Conservation (phyloP, 495 filamentous ascomycete species). For the Glarea lozoyensis region DNA sequence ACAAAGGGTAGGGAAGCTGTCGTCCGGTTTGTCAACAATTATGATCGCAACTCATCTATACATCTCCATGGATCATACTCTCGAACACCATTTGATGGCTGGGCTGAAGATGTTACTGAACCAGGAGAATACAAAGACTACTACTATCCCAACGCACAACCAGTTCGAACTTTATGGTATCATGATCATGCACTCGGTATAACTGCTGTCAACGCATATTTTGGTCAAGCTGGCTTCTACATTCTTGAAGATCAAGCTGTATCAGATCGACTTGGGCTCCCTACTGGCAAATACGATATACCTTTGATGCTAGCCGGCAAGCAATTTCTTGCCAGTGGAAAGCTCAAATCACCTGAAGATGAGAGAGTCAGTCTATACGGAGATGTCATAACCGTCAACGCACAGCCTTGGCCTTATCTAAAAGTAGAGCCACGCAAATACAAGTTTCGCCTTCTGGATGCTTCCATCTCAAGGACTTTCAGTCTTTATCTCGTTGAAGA, state of each 20-base stretch:
- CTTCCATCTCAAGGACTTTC: slow-evolving; percentile 40
- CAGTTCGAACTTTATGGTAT: slow-evolving; percentile 46
- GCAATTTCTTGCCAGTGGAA: slow-evolving; percentile 37
- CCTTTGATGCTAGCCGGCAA: slow-evolving; percentile 41
- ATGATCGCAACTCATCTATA: slow-evolving; percentile 28
- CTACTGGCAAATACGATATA: slow-evolving; percentile 40
- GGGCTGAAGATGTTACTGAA: slow-evolving; percentile 43
- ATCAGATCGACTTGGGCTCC: slow-evolving; percentile 29
- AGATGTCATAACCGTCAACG: slow-evolving; percentile 49
- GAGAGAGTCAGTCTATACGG: slow-evolving; percentile 40
- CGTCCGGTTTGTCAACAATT: slow-evolving; percentile 44
- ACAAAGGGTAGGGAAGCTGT: slow-evolving; percentile 37
- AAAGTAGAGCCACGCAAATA: slow-evolving; percentile 50
- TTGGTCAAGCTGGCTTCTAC: slow-evolving; percentile 42
- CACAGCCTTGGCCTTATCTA: slow-evolving; percentile 45
- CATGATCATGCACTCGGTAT: slow-evolving; percentile 41
- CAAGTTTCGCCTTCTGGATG: slow-evolving; percentile 43
- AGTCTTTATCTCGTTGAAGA: slow-evolving; percentile 33
- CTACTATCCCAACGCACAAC: slow-evolving; percentile 47
- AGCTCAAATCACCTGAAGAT: slow-evolving; percentile 28
- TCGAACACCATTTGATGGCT: slow-evolving; percentile 39
- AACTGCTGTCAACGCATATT: slow-evolving; percentile 45
- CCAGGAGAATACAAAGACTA: slow-evolving; percentile 49
- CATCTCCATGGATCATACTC: slow-evolving; percentile 46
- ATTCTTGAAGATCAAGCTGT: slow-evolving; percentile 11